Conservation (phyloP, 148 eudicot species). For the Amaranthus cruentus region DNA sequence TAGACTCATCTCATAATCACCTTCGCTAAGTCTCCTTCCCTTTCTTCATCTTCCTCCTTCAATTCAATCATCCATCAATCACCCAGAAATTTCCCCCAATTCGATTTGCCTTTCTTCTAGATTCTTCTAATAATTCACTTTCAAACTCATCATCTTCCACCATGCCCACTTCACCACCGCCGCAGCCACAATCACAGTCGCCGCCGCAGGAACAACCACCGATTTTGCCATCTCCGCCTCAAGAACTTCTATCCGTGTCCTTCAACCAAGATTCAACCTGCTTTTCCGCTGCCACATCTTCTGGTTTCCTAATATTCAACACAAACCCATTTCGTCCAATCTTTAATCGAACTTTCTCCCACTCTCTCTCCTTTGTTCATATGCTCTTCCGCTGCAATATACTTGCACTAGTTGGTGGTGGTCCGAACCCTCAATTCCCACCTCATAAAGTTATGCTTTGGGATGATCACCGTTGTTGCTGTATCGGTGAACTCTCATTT, state of each 20-base stretch:
- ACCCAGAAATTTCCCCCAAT: too few relatives aligned
- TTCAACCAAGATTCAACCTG: conserved; percentile 66
- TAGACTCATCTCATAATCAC: too few relatives aligned
- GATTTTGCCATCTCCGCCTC: background rate
- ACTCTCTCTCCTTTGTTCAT: conserved; percentile 41
- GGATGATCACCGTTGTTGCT: conserved; percentile 53
- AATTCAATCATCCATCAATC: too few relatives aligned
- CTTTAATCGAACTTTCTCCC: conserved; percentile 27
- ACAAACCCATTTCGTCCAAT: conserved; percentile 39
- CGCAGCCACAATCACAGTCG: conserved; percentile 7
- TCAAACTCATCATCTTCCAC: background rate
- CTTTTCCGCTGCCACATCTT: conserved; percentile 47
- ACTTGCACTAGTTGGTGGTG: conserved; percentile 38
- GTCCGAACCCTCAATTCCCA: conserved; percentile 31
- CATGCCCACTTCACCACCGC: conserved; percentile 19
- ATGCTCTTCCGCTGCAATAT: conserved; percentile 62
- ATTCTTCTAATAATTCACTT: background rate
- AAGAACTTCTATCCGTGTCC: conserved; percentile 22
- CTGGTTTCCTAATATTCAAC: conserved; percentile 52
- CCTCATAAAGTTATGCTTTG: conserved; percentile 55
- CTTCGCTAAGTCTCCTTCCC: too few relatives aligned
- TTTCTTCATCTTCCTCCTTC: too few relatives aligned
- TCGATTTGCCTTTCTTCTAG: background rate
- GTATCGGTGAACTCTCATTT: conserved; percentile 56
- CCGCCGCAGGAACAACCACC: background rate